Evolutionary conservation across 1,139 yeast species (phyloP).

Genomic region (Yamadazyma membranifaciens): DNA sequence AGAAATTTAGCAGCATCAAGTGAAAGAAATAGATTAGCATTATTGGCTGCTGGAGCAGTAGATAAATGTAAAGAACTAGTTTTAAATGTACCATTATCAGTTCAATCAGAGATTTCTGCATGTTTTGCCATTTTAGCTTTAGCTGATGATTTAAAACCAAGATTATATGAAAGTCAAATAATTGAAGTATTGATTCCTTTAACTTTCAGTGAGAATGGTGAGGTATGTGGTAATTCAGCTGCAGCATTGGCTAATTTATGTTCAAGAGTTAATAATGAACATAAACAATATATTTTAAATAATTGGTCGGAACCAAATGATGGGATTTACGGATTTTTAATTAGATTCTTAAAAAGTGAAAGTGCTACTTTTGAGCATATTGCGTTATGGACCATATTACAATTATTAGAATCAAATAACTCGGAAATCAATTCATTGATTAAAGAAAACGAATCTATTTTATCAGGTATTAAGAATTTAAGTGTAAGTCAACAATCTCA

Average conservation of each 20-base stretch:
- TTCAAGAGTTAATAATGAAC: constrained; percentile 77
- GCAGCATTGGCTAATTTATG: constrained; percentile 97
- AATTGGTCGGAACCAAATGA: constrained; percentile 81
- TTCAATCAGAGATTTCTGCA: constrained; percentile 95
- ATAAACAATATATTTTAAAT: constrained; percentile 68
- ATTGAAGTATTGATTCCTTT: constrained; percentile 88
- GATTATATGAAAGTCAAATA: constrained; percentile 79
- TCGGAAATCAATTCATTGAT: constrained; percentile 62
- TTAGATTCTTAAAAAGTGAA: constrained; percentile 75
- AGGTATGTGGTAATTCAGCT: constrained; percentile 97
- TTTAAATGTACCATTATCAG: constrained; percentile 77
- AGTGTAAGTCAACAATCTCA: constrained; percentile 41
- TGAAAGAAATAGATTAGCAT: constrained; percentile 87
- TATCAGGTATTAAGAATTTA: constrained; percentile 55
- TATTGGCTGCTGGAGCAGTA: constrained; percentile 94
- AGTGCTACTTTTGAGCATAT: constrained; percentile 98
- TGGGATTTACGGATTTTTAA: constrained; percentile 83
- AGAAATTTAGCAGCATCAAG: constrained; percentile 95
- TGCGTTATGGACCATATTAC: constrained; percentile 95
- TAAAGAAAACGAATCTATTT: constrained; percentile 57
- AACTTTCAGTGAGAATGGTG: constrained; percentile 84
- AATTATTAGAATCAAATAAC: constrained; percentile 85
- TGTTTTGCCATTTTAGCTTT: constrained; percentile 95
- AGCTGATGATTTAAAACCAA: constrained; percentile 91
- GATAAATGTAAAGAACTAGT: constrained; percentile 90